Evolutionary conservation across 202 grass and related monocot species (phyloP).

Genomic region (Cymbopogon flexuosus): DNA sequence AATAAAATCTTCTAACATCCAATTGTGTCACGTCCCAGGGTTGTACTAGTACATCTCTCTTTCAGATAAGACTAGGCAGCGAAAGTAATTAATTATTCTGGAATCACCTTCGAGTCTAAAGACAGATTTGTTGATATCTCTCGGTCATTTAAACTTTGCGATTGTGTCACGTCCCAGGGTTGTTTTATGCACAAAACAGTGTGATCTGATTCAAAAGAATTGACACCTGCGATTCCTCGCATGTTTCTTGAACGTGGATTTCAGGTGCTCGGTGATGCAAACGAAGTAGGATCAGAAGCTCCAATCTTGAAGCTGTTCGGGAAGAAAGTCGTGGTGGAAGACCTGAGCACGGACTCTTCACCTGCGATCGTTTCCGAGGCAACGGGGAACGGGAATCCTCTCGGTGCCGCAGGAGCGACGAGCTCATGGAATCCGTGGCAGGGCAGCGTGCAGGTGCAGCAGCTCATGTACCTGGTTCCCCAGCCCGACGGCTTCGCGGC

Average conservation of each 20-base stretch:
- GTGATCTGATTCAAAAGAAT: no score
- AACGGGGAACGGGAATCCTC: neutral
- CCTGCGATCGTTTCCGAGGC: neutral
- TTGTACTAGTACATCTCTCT: neutral
- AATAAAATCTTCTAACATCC: neutral
- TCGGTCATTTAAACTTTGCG: neutral
- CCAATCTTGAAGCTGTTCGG: conserved; percentile 63
- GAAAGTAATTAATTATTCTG: neutral
- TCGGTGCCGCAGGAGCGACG: neutral
- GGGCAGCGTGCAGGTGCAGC: conserved; percentile 45
- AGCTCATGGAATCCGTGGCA: conserved; percentile 45
- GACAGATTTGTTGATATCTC: neutral
- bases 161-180: no score
- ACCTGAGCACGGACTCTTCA: conserved; percentile 16
- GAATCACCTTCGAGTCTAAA: neutral
- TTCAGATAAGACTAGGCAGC: conserved; percentile 1
- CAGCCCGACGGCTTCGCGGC: conserved; percentile 25
- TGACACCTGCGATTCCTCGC: no score
- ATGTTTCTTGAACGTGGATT: neutral
- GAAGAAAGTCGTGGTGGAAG: conserved; percentile 47
- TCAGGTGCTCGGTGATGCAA: conserved; percentile 43
- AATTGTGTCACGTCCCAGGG: no score
- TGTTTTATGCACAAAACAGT: no score
- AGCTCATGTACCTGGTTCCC: conserved; percentile 49
- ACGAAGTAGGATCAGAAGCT: conserved; percentile 43